phyloP scores from a whole-genome alignment of 2,329 filamentous ascomycete genomes.

The Trematosphaeria pertusa region DNA sequence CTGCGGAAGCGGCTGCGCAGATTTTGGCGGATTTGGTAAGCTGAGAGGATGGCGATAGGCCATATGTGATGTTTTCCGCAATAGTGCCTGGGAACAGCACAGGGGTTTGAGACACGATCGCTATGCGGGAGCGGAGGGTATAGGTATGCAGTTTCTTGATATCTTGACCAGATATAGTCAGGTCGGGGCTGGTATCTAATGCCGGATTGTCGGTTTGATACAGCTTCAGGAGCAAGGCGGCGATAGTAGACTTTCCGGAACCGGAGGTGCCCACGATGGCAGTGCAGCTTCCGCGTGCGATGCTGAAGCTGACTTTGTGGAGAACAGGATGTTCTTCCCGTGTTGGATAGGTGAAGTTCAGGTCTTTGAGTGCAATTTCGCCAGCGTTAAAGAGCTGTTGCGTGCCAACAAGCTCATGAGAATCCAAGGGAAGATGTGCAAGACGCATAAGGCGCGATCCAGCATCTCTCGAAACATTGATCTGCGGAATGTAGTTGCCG shows the following conservation, averaged over 20 bases:
- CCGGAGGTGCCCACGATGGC: constrained; percentile 86
- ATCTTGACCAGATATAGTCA: constrained; percentile 67
- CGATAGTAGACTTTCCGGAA: constrained; percentile 88
- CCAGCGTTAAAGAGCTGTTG: constrained; percentile 53
- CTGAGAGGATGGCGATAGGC: constrained; percentile 64
- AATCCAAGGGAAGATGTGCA: constrained; percentile 63
- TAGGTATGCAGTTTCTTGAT: constrained; percentile 66
- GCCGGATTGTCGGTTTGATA: constrained; percentile 55
- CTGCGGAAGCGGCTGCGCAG: constrained; percentile 57
- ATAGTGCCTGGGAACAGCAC: constrained; percentile 81
- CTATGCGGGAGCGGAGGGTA: constrained; percentile 66
- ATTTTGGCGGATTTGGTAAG: constrained; percentile 57
- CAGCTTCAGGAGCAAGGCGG: constrained; percentile 75
- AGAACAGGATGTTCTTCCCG: constrained; percentile 63
- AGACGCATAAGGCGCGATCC: constrained; percentile 76
- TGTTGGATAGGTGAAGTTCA: constrained; percentile 76
- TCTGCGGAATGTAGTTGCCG: constrained; percentile 78
- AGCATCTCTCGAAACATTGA: constrained; percentile 75
- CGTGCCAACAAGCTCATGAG: constrained; percentile 65
- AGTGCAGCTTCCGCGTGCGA: constrained; percentile 69
- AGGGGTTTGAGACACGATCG: constrained; percentile 74
- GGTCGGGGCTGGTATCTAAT: constrained; percentile 31
- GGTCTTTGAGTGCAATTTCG: constrained; percentile 65
- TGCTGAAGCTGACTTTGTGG: constrained; percentile 67
- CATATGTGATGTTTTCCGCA: constrained; percentile 83